These are phyloP conservation scores for Ascochyta pisi DNA, from an alignment of 2,329 filamentous ascomycete genomes.

Conservation along the genomic window DNA sequence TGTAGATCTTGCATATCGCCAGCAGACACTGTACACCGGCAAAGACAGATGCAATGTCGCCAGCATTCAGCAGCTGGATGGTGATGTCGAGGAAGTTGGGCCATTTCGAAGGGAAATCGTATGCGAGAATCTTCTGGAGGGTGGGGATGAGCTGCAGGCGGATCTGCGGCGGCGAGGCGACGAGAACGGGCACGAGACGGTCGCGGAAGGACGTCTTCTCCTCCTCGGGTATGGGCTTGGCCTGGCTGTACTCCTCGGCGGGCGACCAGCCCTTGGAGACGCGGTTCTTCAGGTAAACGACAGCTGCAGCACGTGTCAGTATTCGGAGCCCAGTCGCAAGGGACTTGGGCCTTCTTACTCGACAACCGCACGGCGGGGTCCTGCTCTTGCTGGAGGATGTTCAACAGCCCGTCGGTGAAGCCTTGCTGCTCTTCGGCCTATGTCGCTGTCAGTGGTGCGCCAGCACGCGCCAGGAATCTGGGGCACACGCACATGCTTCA, in stretches of 20 bases:
- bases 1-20: conserved; percentile 92
- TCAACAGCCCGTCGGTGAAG: conserved; percentile 88
- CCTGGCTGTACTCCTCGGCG: conserved; percentile 74
- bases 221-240: conserved; percentile 80
- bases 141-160: conserved; percentile 93
- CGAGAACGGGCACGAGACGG: conserved; percentile 87
- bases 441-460: conserved; percentile 31
- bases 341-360: conserved; percentile 63
- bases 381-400: conserved; percentile 88
- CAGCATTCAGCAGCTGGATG: conserved; percentile 83
- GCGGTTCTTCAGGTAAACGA: conserved; percentile 97
- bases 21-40: conserved; percentile 93
- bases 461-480: conserved; percentile 18
- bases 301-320: conserved; percentile 65
- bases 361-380: conserved; percentile 84
- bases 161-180: conserved; percentile 77
- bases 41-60: conserved; percentile 85
- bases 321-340: background rate
- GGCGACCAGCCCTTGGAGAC: conserved; percentile 90
- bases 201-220: conserved; percentile 89
- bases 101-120: conserved; percentile 94
- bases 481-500: conserved; percentile 72
- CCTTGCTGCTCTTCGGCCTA: conserved; percentile 90
- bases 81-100: conserved; percentile 94
- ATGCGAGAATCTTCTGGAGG: conserved; percentile 93